Evolutionary conservation across 1,139 yeast species (phyloP), one percentile per base, ranked within the genome.

Genomic region (Scheffersomyces cryptocercus): DNA sequence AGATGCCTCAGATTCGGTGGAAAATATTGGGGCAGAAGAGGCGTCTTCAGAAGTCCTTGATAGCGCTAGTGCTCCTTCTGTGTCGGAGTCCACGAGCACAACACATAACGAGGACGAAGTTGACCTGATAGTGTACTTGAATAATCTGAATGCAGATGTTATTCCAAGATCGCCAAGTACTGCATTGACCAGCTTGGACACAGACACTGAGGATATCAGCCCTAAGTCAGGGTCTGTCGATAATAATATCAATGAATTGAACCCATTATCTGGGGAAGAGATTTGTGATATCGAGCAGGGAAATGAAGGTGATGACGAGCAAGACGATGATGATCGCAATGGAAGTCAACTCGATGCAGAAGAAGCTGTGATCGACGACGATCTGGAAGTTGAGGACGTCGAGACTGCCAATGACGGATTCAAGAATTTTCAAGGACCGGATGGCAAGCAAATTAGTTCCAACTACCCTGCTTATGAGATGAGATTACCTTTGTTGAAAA

Each of bases 401-500:
- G 44, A 41, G 28, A 42, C 36, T 3, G 39, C 41, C 8, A 48
- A 31, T 20, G 49, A 42, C 10, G 42, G 41, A 3, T 45, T 29
- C 36, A 26, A 42, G 15, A 44, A 36, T 28, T 51, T 47, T 13
- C 44, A 38, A 30, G 42, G 35, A 6, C 58, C 62, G 40, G 37
- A 58, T 8, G 37, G 49, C 29, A 52, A 65, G 3, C 61, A 64
- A 38, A 65, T 58, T 24, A 50, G 64, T 3, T 20, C 26, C 26
- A 20, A 6, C 3, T 20, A 20, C 7, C 26, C 26, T 5, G 47
- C 48, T 26, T 68, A 62, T 46, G 64, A 59, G 8, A 74, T 67
- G 49, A 51, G 68, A 40, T 43, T 68, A 3, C 74, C 74, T 0
- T 56, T 69, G 35, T 52, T 69, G 36, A 55, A 61, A 35, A 60